Percentiles rank a stretch among this genome's conserved stretches.
These are phyloP conservation scores for Plectosphaerella plurivora DNA, from an alignment of 2,329 filamentous ascomycete species.

Conservation along the genomic window DNA sequence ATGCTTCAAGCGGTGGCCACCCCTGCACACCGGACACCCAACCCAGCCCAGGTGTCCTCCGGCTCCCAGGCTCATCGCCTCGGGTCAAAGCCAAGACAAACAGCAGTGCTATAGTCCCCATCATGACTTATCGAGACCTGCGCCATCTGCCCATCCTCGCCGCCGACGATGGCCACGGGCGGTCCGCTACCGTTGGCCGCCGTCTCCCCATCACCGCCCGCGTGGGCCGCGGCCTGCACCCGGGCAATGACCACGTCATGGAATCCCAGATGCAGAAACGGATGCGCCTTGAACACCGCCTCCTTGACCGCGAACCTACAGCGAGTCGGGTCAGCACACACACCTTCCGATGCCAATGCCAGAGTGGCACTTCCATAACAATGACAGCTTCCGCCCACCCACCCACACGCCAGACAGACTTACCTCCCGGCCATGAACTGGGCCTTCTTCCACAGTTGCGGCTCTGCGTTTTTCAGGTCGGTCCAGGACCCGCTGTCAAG, in stretches of 20 bases:
- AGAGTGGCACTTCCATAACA: not conserved
- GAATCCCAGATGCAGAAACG: slow-evolving; percentile 53
- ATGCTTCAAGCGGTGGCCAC: too few relatives aligned
- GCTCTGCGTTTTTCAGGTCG: slow-evolving; percentile 9
- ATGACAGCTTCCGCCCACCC: not conserved
- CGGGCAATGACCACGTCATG: slow-evolving; percentile 50
- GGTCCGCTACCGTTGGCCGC: slow-evolving; percentile 29
- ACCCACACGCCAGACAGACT: slow-evolving; percentile 8
- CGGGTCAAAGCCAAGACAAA: slow-evolving; percentile 50
- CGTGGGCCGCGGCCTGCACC: slow-evolving; percentile 8
- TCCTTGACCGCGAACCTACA: slow-evolving; percentile 68
- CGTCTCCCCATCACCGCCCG: slow-evolving; percentile 13
- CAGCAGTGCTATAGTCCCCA: slow-evolving; percentile 71
- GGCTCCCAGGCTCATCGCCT: not conserved
- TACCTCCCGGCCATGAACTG: slow-evolving; percentile 41
- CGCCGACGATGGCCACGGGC: slow-evolving; percentile 38
- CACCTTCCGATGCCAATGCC: not conserved
- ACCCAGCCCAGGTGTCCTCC: not conserved
- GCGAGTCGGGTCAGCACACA: not conserved
- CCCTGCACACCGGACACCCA: not conserved
- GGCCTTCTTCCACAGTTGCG: slow-evolving; percentile 29
- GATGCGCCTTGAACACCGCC: slow-evolving; percentile 68
- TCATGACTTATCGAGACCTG: slow-evolving; percentile 84
- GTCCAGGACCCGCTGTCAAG: not conserved
- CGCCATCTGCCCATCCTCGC: slow-evolving; percentile 45